phyloP scores from a whole-genome alignment of 129 eudicot genomes.

The Arctium minus region DNA sequence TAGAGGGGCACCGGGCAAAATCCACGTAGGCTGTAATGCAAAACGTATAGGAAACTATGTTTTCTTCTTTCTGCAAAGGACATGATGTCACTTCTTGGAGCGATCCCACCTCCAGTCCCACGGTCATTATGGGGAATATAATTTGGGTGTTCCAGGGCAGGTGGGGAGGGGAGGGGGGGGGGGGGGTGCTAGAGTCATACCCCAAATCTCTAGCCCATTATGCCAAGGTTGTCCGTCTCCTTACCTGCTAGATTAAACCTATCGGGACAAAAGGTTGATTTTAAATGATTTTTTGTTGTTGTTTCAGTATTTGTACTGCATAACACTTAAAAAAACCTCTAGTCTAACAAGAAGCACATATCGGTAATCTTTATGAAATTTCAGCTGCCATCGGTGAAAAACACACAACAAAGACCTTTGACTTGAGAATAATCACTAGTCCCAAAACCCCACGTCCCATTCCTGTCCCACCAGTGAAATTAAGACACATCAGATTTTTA shows the following conservation, averaged over 20 bases:
- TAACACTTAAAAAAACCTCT: conserved; percentile 11
- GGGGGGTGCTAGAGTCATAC: too few relatives aligned
- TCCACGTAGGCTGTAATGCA: not conserved
- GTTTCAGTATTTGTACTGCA: not conserved
- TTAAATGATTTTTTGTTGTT: too few relatives aligned
- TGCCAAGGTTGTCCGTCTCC: too few relatives aligned
- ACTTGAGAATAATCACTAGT: not conserved
- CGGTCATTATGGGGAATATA: not conserved
- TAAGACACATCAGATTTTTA: not conserved
- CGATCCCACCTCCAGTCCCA: not conserved
- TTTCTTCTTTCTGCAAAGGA: not conserved
- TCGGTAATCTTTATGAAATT: conserved; percentile 8
- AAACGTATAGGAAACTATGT: not conserved
- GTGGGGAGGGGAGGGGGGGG: too few relatives aligned
- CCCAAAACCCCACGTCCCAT: not conserved
- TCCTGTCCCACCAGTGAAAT: not conserved
- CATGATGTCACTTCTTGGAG: not conserved
- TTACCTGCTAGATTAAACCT: not conserved
- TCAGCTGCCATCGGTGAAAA: conserved; percentile 4
- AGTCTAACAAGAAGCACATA: conserved; percentile 11
- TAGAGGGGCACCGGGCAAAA: not conserved
- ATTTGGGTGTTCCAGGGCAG: too few relatives aligned
- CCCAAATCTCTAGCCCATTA: too few relatives aligned
- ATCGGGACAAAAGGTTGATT: too few relatives aligned
- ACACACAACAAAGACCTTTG: conserved; percentile 4